Evolutionary conservation across 1,284 basidiomycete genomes (phyloP).

Genomic region (Tilletia setariae): DNA sequence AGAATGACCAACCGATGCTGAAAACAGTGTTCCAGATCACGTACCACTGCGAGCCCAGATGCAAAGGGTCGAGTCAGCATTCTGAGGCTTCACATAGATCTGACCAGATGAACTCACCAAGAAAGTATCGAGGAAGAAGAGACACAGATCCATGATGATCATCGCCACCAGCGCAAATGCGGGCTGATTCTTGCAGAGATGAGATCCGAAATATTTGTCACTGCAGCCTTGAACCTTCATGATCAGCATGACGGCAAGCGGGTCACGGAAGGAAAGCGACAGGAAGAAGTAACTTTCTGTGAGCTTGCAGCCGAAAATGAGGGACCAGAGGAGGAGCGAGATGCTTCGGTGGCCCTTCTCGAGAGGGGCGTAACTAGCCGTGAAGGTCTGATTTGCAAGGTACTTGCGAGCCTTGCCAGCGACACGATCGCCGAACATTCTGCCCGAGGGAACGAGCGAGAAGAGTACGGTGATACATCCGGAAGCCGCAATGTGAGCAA

Average conservation of each 20-base stretch:
- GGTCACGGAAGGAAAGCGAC: constrained; percentile 53
- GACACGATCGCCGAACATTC: constrained; percentile 53
- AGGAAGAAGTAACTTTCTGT: constrained; percentile 55
- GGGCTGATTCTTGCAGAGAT: constrained; percentile 50
- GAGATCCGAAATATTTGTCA: constrained; percentile 53
- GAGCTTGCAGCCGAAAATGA: constrained; percentile 54
- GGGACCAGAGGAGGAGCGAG: constrained; percentile 49
- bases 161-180: constrained; percentile 51
- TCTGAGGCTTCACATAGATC: neutral
- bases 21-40: constrained; percentile 55
- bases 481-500: constrained; percentile 45
- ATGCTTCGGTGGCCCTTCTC: constrained; percentile 41
- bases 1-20: constrained; percentile 53
- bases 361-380: constrained; percentile 50
- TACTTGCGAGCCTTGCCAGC: constrained; percentile 54
- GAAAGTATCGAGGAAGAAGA: constrained; percentile 55
- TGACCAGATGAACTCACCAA: constrained; percentile 23
- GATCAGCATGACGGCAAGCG: constrained; percentile 51
- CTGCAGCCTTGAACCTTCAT: constrained; percentile 51
- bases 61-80: neutral
- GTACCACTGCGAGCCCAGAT: constrained; percentile 60
- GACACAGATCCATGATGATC: constrained; percentile 52
- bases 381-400: constrained; percentile 54
- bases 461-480: constrained; percentile 50
- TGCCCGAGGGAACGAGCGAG: constrained; percentile 49